Base-by-base conservation (phyloP, 164 flowering plant genomes). In the Tetracentron sinense region DNA sequence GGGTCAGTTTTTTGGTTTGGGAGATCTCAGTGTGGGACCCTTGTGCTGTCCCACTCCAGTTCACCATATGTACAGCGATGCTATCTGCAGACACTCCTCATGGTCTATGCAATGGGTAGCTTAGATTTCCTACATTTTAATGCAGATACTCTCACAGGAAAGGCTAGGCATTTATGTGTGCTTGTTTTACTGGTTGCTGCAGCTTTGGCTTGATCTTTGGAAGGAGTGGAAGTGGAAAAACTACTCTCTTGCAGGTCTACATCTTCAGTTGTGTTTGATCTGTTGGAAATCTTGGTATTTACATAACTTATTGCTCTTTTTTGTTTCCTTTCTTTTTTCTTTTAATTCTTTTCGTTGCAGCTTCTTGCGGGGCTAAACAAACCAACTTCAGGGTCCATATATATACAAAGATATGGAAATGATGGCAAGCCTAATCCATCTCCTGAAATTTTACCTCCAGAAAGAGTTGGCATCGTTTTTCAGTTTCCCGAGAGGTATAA, bases 401-500 rank as follows among this genome's bases (percentile, higher is more conserved):
- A 57, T 59, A 60, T 85, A 55, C 94, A 85, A 70, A 83, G 73
- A 60, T 88, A 83, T 76, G 78, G 78, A 38, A 69, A 69, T 58
- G 87, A 87, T 74, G 96, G 90, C 19, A 64, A 63, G 35, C 87
- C 89, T 42, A 73, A 54, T 57, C 75, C 75, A 26, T 44, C 83
- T 72, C 81, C 92, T 51, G 81, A 81, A 65, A 29, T 58, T 33
- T 75, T 92, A 60, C 55, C 67, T n/a, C 81, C 99, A 10, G 84
- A 83, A 75, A 85, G 75, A 78, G 97, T 95, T 69, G 99, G 97
- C 27, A 85, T 92, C 61, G 96, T 92, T 69, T 95, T 95, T 69
- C 99, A 95, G 79, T 95, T 95, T 77, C 97, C 99, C 21, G 98
- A 95, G 81, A 92, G 99, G 99, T 92, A 86, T 61, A 38, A 21